Evolutionary conservation across 2,329 filamentous ascomycete species (phyloP), one percentile per base, ranked within the genome.

Genomic region (Fusarium cyanostomum): DNA sequence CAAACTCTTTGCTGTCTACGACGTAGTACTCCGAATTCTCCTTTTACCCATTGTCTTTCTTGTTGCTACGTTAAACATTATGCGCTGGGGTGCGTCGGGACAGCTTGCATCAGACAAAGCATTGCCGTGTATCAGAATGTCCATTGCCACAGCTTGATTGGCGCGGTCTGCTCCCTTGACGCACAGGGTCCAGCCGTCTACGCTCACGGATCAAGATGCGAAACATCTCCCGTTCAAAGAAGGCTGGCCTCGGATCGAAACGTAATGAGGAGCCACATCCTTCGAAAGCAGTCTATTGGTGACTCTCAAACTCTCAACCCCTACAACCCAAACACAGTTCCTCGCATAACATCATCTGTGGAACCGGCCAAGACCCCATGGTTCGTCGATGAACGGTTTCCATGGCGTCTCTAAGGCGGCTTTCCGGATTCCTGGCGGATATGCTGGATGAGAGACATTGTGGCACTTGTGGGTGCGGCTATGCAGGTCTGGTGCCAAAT

Each of bases 61-160:
- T 39, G 37, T 39, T 43, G 31, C 39, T 31, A 51, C 45, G 21
- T 41, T 45, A 44, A 26, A 18, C 9, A 27, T 48, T 16, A 58
- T 54, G 52, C 43, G 16, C 52, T 42, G 52, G 58, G 50, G 44
- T 54, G 39, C 54, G 56, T 63, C 41, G 18, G 50, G 39, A 34
- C 53, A 35, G 27, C 48, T 42, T 64, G 64, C 59, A 50, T 62
- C 59, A 63, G 56, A 66, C 53, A 68, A 60, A 58, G 64, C 59
- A 56, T 57, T 62, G 56, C 52, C 52, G 53, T 64, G 68, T 68
- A 64, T 70, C 67, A 71, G 55, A 64, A 52, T 52, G 27, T 28
- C 45, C 31, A 41, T 51, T 33, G 48, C 35, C 42, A 42, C 26
- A 55, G 31, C 44, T 55, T 56, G 53, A 42, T 55, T 55, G 28